These are phyloP conservation scores for Cucumis hystrix DNA, from an alignment of 306 rosid genomes.

Conservation along the genomic window DNA sequence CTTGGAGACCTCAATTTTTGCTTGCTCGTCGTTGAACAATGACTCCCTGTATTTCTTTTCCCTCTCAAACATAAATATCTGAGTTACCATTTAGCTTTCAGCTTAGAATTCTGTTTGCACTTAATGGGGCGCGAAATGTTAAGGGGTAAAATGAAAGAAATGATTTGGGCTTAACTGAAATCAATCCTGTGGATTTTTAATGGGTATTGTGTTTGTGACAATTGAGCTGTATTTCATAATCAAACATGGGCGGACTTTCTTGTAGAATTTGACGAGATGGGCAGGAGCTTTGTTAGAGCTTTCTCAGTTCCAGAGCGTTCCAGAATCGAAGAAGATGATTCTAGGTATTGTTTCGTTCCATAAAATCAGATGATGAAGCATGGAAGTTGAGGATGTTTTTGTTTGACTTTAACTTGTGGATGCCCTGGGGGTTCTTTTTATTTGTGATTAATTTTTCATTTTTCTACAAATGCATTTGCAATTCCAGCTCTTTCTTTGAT, in stretches of 20 bases:
- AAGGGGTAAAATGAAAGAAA: background rate
- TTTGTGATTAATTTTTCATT: background rate
- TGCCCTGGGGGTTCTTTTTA: background rate
- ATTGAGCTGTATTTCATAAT: background rate
- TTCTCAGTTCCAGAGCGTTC: slow-evolving; percentile 62
- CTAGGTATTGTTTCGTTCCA: slow-evolving; percentile 28
- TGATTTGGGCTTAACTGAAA: background rate
- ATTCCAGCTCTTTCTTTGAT: background rate
- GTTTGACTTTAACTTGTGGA: background rate
- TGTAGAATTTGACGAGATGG: slow-evolving; percentile 88
- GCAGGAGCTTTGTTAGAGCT: slow-evolving; percentile 70
- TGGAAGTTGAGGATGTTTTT: background rate
- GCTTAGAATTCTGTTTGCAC: background rate
- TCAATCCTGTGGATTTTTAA: background rate
- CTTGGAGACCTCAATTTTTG: background rate
- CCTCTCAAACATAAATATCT: background rate
- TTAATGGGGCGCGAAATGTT: background rate
- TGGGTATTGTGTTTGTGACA: background rate
- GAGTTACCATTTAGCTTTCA: background rate
- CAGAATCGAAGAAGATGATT: slow-evolving; percentile 54
- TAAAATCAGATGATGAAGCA: background rate
- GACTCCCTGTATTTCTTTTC: background rate
- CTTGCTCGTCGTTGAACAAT: background rate
- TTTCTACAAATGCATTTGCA: background rate
- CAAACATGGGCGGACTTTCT: background rate